Evolutionary conservation across 257 asterid genomes (phyloP).

Genomic region (Solanum arcanum): DNA sequence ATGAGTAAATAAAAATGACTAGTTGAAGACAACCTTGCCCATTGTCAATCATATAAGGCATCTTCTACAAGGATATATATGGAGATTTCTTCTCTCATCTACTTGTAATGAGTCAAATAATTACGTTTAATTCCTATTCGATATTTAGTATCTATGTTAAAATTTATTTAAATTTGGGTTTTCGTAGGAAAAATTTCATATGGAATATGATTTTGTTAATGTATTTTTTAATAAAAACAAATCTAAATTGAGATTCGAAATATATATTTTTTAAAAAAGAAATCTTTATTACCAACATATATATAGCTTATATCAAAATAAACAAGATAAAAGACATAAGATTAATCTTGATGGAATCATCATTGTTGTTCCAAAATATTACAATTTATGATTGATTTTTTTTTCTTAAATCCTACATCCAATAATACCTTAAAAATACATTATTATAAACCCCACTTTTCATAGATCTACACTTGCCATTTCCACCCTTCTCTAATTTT

Average conservation of each 20-base stretch:
- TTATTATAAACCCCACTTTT: slow-evolving; percentile 32
- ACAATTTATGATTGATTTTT: slow-evolving; percentile 6
- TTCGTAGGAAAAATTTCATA: fast-evolving
- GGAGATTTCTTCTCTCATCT: slow-evolving; percentile 3
- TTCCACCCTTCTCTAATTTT: background rate
- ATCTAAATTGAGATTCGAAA: fast-evolving
- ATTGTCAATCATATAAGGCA: slow-evolving; percentile 18
- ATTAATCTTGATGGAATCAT: slow-evolving; percentile 23
- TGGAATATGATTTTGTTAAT: background rate
- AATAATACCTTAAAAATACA: slow-evolving; percentile 3
- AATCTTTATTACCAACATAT: background rate
- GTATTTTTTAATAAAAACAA: background rate
- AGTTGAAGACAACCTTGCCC: slow-evolving; percentile 3
- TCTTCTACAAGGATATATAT: slow-evolving; percentile 4
- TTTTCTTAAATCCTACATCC: background rate
- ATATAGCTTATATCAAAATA: background rate
- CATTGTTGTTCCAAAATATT: slow-evolving; percentile 23
- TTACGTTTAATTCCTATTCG: background rate
- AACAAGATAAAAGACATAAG: background rate
- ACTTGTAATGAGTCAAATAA: background rate
- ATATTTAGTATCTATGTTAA: background rate
- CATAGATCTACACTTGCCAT: slow-evolving; percentile 38
- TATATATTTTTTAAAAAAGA: background rate
- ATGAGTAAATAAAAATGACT: background rate
- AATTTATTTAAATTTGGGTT: background rate